Evolutionary conservation across 2,329 filamentous ascomycete species (phyloP).

Genomic region (Aureobasidium sp.): DNA sequence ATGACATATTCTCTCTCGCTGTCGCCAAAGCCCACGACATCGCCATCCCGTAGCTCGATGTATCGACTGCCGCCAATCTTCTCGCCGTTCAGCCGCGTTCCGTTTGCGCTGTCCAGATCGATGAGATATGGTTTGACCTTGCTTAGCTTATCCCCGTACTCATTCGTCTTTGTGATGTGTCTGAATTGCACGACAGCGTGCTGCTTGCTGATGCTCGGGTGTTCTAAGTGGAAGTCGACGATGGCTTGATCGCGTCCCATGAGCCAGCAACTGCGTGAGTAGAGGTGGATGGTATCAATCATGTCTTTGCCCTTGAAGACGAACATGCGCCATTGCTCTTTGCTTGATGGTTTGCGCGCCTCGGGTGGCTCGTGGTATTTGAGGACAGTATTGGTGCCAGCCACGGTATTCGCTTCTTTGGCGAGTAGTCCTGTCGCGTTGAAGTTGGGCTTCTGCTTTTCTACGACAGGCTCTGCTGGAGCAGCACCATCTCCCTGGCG

Average conservation of each 20-base stretch:
- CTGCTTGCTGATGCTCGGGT: constrained; percentile 90
- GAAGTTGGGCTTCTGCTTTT: constrained; percentile 86
- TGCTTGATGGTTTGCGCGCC: constrained; percentile 74
- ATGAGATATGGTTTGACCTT: constrained; percentile 72
- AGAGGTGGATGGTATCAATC: constrained; percentile 72
- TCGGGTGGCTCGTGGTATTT: constrained; percentile 97
- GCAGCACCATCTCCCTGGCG: constrained; percentile 18
- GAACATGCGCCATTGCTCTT: constrained; percentile 80
- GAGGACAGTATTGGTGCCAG: constrained; percentile 66
- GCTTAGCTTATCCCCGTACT: constrained; percentile 76
- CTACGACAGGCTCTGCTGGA: constrained; percentile 29
- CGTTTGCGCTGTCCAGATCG: constrained; percentile 89
- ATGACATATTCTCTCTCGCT: constrained; percentile 93
- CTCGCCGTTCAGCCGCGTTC: constrained; percentile 73
- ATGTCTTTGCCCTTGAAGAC: constrained; percentile 81
- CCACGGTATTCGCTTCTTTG: constrained; percentile 77
- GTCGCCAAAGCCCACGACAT: constrained; percentile 79
- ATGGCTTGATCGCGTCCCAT: constrained; percentile 73
- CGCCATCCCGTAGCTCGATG: constrained; percentile 78
- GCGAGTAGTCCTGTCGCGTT: constrained; percentile 72
- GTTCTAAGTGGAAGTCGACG: constrained; percentile 75
- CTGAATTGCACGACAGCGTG: constrained; percentile 94
- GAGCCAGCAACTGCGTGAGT: constrained; percentile 77
- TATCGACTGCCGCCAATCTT: constrained; percentile 51
- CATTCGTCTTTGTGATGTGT: constrained; percentile 71